phyloP scores from a whole-genome alignment of 2,329 filamentous ascomycete species.

The Cladophialophora yegresii region DNA sequence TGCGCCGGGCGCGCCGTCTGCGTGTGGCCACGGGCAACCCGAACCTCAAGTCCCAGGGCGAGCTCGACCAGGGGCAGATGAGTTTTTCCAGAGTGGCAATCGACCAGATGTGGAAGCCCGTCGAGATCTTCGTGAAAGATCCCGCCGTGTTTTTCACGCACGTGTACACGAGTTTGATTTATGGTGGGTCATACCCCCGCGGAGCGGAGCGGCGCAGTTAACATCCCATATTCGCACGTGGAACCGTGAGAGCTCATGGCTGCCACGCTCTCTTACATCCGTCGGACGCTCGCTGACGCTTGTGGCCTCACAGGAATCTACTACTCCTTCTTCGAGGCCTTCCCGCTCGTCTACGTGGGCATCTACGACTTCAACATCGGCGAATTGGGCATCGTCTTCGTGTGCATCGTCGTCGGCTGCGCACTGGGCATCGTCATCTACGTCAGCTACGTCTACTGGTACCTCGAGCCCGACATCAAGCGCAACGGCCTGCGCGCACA shows the following conservation, averaged over 20 bases:
- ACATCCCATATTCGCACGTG: too few species aligned
- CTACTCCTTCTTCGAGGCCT: constrained; percentile 65
- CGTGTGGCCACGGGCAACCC: constrained; percentile 61
- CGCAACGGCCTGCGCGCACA: constrained; percentile 54
- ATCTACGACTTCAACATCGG: constrained; percentile 63
- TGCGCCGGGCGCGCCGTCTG: constrained; percentile 62
- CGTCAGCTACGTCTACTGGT: constrained; percentile 55
- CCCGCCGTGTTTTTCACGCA: constrained; percentile 64
- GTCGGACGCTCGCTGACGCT: too few species aligned
- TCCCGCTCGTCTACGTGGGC: constrained; percentile 63
- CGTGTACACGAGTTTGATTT: constrained; percentile 63
- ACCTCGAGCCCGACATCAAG: constrained; percentile 53
- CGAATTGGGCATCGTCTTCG: constrained; percentile 61
- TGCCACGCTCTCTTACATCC: too few species aligned
- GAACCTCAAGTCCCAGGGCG: constrained; percentile 61
- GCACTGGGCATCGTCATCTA: constrained; percentile 56
- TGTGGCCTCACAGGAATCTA: constrained; percentile 34
- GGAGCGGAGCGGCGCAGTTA: too few species aligned
- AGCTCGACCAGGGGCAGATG: constrained; percentile 63
- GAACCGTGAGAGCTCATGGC: too few species aligned
- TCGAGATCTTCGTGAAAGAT: constrained; percentile 62
- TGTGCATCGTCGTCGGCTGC: constrained; percentile 61
- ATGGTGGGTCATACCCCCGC: constrained; percentile 37
- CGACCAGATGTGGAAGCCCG: constrained; percentile 61
- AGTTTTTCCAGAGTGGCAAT: constrained; percentile 50